These are phyloP conservation scores for Hansenula lynferdii DNA, from an alignment of 1,139 yeast species.

Conservation along the genomic window DNA sequence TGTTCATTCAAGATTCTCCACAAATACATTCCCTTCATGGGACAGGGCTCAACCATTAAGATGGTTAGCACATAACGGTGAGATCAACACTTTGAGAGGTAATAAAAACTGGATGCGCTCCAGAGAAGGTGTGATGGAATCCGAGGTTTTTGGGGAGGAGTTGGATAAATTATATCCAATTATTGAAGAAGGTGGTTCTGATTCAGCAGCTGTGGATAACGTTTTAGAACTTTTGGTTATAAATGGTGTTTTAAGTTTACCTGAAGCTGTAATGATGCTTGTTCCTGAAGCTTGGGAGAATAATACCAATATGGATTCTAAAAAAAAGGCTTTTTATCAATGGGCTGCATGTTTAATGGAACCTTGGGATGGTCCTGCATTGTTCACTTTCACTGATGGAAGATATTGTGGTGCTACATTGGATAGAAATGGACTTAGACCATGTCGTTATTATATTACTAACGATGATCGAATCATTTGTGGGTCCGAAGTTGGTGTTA, in stretches of 20 bases:
- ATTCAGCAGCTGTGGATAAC: conserved; percentile 98
- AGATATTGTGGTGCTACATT: conserved; percentile 97
- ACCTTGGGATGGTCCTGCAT: conserved; percentile 99
- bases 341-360: conserved; percentile 99
- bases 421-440: conserved; percentile 96
- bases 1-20: conserved; percentile 95
- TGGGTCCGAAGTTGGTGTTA: conserved; percentile 98
- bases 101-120: conserved; percentile 99
- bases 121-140: conserved; percentile 94
- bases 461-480: conserved; percentile 94
- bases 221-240: conserved; percentile 88
- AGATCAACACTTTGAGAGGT: conserved; percentile 94
- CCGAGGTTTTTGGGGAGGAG: conserved; percentile 84
- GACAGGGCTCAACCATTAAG: conserved; percentile 98
- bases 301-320: conserved; percentile 79
- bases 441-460: conserved; percentile 95
- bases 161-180: conserved; percentile 89
- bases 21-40: conserved; percentile 99
- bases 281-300: conserved; percentile 99
- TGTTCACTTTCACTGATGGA: conserved; percentile 95
- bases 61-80: conserved; percentile 99
- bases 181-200: conserved; percentile 98
- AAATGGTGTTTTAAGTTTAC: conserved; percentile 87
- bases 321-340: conserved; percentile 91
- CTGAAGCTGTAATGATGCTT: conserved; percentile 96